Percentiles rank a stretch among this genome's conserved stretches.
These are phyloP conservation scores for Lactarius trivialis DNA, from an alignment of 768 basidiomycete genomes.

Conservation along the genomic window DNA sequence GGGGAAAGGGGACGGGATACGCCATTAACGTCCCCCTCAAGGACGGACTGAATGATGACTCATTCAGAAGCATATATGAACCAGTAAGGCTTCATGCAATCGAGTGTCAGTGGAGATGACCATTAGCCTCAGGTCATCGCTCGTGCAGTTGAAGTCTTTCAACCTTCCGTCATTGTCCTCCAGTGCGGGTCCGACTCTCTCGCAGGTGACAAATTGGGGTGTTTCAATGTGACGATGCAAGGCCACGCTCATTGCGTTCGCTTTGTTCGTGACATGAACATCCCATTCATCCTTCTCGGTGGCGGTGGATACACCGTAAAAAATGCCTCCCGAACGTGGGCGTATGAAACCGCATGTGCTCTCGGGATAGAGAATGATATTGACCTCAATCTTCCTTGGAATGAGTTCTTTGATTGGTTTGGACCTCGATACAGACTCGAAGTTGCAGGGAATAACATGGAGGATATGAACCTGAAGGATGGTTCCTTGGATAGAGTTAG, in stretches of 20 bases:
- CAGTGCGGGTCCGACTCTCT: conserved; percentile 97
- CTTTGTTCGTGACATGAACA: conserved; percentile 72
- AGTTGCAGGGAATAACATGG: conserved; percentile 89
- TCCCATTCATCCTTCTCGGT: conserved; percentile 87
- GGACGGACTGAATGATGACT: conserved; percentile 90
- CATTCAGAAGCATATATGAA: conserved; percentile 83
- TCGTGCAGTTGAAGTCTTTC: conserved; percentile 80
- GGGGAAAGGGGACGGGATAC: conserved; percentile 80
- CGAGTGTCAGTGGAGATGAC: neutral
- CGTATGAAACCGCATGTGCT: conserved; percentile 94
- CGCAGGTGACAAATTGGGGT: conserved; percentile 90
- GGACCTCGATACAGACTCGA: conserved; percentile 92
- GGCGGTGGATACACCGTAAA: conserved; percentile 97
- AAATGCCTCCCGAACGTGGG: conserved; percentile 93
- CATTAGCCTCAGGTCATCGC: conserved; percentile 55
- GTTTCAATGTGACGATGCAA: conserved; percentile 93
- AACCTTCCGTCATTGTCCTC: conserved; percentile 80
- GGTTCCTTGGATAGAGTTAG: conserved; percentile 74
- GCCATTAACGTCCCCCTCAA: conserved; percentile 89
- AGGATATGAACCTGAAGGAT: conserved; percentile 81
- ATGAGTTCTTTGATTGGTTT: conserved; percentile 95
- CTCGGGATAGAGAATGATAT: conserved; percentile 78
- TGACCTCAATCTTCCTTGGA: conserved; percentile 75
- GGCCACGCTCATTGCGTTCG: conserved; percentile 91
- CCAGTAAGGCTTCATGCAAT: conserved; percentile 48